Percentiles rank a stretch among this genome's conserved stretches.
Evolutionary conservation across 2,329 filamentous ascomycete genomes (phyloP).

Genomic region (Aureobasidium sp.): DNA sequence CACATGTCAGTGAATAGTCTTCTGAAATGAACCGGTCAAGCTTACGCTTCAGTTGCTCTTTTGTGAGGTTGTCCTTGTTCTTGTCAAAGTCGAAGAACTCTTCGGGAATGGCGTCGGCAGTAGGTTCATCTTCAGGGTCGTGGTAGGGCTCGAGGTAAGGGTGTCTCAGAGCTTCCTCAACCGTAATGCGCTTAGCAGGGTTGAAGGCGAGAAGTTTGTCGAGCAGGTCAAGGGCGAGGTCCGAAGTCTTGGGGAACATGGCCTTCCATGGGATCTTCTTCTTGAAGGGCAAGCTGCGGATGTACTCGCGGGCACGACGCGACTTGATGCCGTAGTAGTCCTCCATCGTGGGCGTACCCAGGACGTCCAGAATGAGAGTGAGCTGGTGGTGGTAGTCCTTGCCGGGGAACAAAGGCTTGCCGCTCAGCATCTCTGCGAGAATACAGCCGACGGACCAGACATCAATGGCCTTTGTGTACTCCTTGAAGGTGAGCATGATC

Average conservation of each 20-base stretch:
- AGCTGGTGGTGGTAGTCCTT: constrained; percentile 99
- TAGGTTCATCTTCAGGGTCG: constrained; percentile 96
- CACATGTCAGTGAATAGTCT: background rate
- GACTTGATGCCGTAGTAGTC: constrained; percentile 99
- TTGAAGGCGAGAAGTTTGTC: constrained; percentile 98
- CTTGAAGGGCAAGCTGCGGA: constrained; percentile 61
- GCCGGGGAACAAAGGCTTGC: constrained; percentile 94
- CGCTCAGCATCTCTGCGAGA: constrained; percentile 95
- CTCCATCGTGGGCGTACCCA: constrained; percentile 98
- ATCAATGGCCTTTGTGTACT: constrained; percentile 99
- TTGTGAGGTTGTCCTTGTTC: constrained; percentile 97
- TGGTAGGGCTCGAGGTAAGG: constrained; percentile 98
- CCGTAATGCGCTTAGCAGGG: constrained; percentile 95
- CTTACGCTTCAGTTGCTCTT: constrained; percentile 90
- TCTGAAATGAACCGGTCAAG: constrained; percentile 8
- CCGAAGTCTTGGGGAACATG: constrained; percentile 99
- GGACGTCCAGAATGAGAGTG: constrained; percentile 91
- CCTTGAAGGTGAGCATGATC: constrained; percentile 99
- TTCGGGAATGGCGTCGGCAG: constrained; percentile 90
- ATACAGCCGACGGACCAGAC: constrained; percentile 99
- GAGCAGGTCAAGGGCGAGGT: constrained; percentile 83
- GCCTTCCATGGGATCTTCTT: constrained; percentile 90
- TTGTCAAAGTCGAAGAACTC: constrained; percentile 99
- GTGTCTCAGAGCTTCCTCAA: constrained; percentile 94
- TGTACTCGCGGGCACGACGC: constrained; percentile 92